phyloP scores from a whole-genome alignment of 495 filamentous ascomycete genomes.

The Lasiosphaeris hirsuta region DNA sequence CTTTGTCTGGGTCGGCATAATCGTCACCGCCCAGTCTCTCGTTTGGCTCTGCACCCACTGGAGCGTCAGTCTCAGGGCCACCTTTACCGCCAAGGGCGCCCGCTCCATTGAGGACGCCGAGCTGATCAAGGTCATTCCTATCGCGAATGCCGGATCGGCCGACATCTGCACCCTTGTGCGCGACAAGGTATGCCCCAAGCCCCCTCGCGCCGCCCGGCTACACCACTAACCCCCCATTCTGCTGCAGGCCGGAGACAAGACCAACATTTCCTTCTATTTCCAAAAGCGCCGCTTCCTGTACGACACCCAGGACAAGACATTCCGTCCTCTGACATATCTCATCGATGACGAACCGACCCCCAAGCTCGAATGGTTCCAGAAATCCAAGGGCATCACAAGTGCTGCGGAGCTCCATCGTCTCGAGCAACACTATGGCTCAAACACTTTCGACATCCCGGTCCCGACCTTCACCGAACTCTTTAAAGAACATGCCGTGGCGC shows the following conservation, averaged over 20 bases:
- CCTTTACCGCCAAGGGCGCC: slow-evolving; percentile 75
- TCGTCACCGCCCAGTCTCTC: slow-evolving; percentile 82
- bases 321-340: slow-evolving; percentile 78
- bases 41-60: slow-evolving; percentile 96
- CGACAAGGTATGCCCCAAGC: slow-evolving; percentile 56
- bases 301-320: slow-evolving; percentile 61
- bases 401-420: slow-evolving; percentile 71
- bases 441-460: slow-evolving; percentile 97
- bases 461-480: slow-evolving; percentile 94
- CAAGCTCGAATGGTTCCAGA: slow-evolving; percentile 70
- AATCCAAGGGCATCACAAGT: slow-evolving; percentile 65
- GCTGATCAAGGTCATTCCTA: slow-evolving; percentile 89
- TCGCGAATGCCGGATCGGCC: slow-evolving; percentile 81
- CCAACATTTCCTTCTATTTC: slow-evolving; percentile 86
- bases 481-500: slow-evolving; percentile 96
- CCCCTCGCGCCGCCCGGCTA: not conserved
- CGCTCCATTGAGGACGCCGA: slow-evolving; percentile 71
- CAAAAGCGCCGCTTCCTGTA: slow-evolving; percentile 97
- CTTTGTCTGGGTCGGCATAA: slow-evolving; percentile 84
- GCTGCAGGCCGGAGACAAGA: slow-evolving; percentile 60
- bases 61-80: slow-evolving; percentile 80
- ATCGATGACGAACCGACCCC: slow-evolving; percentile 84
- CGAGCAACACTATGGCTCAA: slow-evolving; percentile 90
- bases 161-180: slow-evolving; percentile 80
- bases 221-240: slow-evolving; percentile 10